phyloP scores from a whole-genome alignment of 768 basidiomycete species.

The Phylloporus scabripes region DNA sequence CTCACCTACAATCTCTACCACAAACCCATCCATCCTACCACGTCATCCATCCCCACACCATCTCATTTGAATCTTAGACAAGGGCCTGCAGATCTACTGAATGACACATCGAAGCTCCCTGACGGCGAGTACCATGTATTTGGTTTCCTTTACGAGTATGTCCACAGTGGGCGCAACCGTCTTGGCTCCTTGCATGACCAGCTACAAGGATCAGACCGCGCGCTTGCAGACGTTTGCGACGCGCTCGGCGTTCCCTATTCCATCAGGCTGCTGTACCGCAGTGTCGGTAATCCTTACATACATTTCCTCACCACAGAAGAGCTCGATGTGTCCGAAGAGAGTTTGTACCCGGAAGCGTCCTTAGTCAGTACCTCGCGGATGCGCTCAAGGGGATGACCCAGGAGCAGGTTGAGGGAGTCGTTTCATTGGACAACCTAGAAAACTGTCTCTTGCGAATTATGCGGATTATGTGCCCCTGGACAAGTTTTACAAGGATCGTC shows the following conservation, averaged over 20 bases:
- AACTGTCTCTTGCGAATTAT: not conserved
- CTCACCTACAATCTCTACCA: conserved; percentile 36
- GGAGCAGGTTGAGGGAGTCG: conserved; percentile 7
- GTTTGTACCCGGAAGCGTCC: not conserved
- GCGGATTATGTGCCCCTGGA: not conserved
- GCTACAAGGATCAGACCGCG: conserved; percentile 13
- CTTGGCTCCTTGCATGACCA: not conserved
- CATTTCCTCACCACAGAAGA: not conserved
- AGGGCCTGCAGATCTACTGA: not conserved
- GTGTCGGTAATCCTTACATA: rapidly evolving
- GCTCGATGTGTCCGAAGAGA: not conserved
- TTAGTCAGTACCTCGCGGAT: not conserved
- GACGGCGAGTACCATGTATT: conserved; percentile 9
- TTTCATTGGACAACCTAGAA: not conserved
- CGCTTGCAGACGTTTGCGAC: conserved; percentile 4
- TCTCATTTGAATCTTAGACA: not conserved
- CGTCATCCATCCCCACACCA: not conserved
- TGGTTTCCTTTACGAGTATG: conserved; percentile 10
- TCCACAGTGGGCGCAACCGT: not conserved
- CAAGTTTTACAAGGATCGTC: not conserved
- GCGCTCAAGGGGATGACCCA: not conserved
- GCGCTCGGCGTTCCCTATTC: conserved; percentile 3
- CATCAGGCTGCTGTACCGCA: conserved; percentile 4
- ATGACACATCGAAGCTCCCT: conserved; percentile 1
- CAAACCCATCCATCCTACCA: not conserved